Evolutionary conservation across 2,329 filamentous ascomycete genomes (phyloP).

Genomic region (Nigrospora oryzae): DNA sequence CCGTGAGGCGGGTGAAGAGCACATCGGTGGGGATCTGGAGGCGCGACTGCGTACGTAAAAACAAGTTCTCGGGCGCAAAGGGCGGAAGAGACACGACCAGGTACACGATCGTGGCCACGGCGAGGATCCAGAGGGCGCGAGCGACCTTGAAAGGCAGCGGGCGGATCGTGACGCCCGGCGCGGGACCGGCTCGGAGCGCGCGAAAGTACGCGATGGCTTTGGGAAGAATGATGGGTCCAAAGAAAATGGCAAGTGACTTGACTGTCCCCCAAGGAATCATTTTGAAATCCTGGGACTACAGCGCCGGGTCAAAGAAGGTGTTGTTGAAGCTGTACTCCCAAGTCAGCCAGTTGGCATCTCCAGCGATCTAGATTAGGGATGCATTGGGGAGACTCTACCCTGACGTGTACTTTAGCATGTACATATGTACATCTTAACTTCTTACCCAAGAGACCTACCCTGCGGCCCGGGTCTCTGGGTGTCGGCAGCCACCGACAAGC

Average conservation of each 20-base stretch:
- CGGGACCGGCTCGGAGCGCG: conserved; percentile 35
- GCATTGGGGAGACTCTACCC: no score
- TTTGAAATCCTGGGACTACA: no score
- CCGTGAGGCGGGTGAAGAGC: conserved; percentile 66
- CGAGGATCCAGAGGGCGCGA: conserved; percentile 53
- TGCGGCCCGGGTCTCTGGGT: no score
- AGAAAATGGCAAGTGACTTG: conserved; percentile 48
- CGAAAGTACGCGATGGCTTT: conserved; percentile 58
- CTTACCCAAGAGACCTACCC: no score
- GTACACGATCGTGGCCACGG: conserved; percentile 40
- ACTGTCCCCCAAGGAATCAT: conserved; percentile 15
- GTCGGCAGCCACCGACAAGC: no score
- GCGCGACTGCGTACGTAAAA: conserved; percentile 67
- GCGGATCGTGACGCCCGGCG: conserved; percentile 38
- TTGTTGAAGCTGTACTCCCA: no score
- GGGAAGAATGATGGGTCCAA: conserved; percentile 66
- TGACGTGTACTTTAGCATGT: no score
- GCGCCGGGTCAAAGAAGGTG: no score
- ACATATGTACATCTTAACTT: no score
- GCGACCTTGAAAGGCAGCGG: conserved; percentile 44
- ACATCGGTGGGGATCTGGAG: conserved; percentile 80
- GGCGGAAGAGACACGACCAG: conserved; percentile 53
- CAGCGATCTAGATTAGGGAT: no score
- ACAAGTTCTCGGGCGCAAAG: conserved; percentile 74
- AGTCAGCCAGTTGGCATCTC: no score